Evolutionary conservation across 2,329 filamentous ascomycete genomes (phyloP).

Genomic region (Fusarium tanahbumbuense): DNA sequence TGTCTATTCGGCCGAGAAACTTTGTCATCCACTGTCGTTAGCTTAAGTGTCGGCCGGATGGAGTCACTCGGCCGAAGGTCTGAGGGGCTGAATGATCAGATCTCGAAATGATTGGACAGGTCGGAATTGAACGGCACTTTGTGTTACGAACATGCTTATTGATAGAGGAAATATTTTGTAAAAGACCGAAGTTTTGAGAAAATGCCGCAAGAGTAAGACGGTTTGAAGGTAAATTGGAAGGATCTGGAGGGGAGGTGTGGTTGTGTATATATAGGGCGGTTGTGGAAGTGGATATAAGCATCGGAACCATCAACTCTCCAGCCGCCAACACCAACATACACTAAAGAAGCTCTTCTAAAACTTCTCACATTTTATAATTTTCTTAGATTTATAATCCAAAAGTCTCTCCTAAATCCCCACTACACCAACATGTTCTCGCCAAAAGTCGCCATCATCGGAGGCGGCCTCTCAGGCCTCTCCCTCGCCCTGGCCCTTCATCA

Average conservation of each 20-base stretch:
- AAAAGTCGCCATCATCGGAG: conserved; percentile 49
- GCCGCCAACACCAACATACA: rapidly evolving
- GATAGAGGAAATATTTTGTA: not conserved
- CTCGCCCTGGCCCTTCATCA: conserved; percentile 66
- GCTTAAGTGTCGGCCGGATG: conserved; percentile 2
- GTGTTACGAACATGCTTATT: not conserved
- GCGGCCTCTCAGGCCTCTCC: conserved; percentile 61
- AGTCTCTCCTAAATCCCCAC: rapidly evolving
- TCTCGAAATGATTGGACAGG: conserved; percentile 1
- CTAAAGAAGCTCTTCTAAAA: too few species aligned
- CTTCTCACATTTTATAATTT: too few species aligned
- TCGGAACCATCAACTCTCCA: not conserved
- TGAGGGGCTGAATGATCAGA: not conserved
- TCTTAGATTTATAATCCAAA: rapidly evolving
- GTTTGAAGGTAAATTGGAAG: too few species aligned
- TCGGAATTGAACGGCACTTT: not conserved
- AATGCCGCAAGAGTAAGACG: not conserved
- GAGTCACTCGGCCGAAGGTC: not conserved
- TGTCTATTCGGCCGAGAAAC: conserved; percentile 5
- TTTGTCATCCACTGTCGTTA: rapidly evolving
- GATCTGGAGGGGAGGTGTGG: too few species aligned
- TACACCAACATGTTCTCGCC: conserved; percentile 15
- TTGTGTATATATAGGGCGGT: conserved; percentile 20
- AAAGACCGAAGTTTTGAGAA: conserved; percentile 9
- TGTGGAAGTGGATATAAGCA: too few species aligned